Percentiles rank a stretch among this genome's conserved stretches.
phyloP scores from a whole-genome alignment of 768 basidiomycete species.

The Suillus placidus region DNA sequence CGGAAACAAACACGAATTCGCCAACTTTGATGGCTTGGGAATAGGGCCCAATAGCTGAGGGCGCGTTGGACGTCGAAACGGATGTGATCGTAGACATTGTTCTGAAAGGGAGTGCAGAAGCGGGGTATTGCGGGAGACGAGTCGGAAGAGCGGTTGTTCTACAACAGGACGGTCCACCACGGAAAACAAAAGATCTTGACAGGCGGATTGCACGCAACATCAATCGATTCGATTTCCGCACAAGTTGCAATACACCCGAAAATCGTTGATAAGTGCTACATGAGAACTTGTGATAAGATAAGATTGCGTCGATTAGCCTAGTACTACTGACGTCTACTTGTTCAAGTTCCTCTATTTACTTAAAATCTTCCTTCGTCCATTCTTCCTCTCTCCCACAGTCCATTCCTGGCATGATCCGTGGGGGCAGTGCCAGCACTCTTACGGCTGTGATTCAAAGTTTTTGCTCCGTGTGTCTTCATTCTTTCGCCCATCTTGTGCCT shows the following conservation, averaged over 20 bases:
- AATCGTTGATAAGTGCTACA: neutral
- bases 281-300: slow-evolving; percentile 1
- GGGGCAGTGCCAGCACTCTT: no score
- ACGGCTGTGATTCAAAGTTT: no score
- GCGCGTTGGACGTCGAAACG: slow-evolving; percentile 41
- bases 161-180: neutral
- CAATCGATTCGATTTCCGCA: neutral
- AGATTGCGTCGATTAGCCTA: neutral
- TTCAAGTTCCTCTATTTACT: no score
- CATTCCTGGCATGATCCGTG: no score
- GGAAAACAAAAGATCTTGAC: neutral
- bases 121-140: neutral
- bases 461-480: no score
- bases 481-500: no score
- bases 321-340: no score
- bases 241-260: neutral
- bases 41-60: slow-evolving; percentile 85
- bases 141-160: neutral
- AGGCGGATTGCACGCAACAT: neutral
- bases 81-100: slow-evolving; percentile 10
- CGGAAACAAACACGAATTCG: slow-evolving; percentile 86
- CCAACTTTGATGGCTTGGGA: slow-evolving; percentile 84
- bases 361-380: no score
- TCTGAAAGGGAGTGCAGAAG: neutral
- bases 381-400: no score